Base-by-base conservation (phyloP, 2,329 filamentous ascomycete species). In the Sclerotinia nivalis region DNA sequence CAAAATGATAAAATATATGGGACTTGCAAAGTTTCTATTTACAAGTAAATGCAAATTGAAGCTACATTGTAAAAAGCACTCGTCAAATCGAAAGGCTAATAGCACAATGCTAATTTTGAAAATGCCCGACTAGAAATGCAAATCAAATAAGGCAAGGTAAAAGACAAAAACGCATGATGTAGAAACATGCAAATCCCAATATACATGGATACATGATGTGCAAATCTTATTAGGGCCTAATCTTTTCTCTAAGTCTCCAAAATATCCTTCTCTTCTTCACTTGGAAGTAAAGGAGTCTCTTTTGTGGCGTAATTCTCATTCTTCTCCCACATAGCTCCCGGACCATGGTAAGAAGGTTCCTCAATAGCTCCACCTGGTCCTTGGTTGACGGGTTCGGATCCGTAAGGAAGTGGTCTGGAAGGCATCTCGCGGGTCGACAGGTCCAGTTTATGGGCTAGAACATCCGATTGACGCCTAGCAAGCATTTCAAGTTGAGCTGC, bases 401-500 rank as follows among this genome's bases (percentile, higher is more conserved):
- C 85, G 76, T 83, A 86, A 40, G 86, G 86, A 52, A 87, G 75
- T 68, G 82, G 76, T 68, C 86, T 81, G 66, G 80, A 79, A 58
- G 86, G 85, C 52, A 87, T 83, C 67, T 84, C 77, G 37, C 71
- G 74, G 71, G 70, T 77, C 64, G 69, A 69, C 77, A 78, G 45
- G 77, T 79, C 82, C 37, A 89, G 81, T 77, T 82, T 86, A 76
- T 83, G 81, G 69, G 87, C 81, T 74, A 92, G 80, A 69, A 86
- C 83, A 74, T 89, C 86, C 68, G 86, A 88, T 80, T 93, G 90
- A 76, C 88, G 85, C 77, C 84, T 84, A 71, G 87, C 89, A 73
- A 93, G 84, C 80, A 90, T 88, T 79, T 91, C 88, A 75, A 94
- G 86, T 80, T 89, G 89, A 72, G 82, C 85, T 75, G 85, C 81